Conservation (phyloP, 108 stramenopile genomes). For the Cyclostephanos tholiformis region DNA sequence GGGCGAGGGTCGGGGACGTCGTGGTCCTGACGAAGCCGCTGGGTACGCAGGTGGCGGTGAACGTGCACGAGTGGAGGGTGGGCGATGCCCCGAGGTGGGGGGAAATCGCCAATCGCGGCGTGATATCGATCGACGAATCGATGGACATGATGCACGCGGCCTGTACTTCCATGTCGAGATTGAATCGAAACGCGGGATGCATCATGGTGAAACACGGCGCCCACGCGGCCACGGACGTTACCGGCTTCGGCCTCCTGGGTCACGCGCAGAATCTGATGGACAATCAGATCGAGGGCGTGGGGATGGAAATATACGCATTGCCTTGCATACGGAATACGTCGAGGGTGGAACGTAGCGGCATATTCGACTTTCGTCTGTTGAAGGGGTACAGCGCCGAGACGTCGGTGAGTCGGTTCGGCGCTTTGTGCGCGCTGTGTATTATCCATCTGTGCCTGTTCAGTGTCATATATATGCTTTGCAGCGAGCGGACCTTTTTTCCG, state of each 20-base stretch:
- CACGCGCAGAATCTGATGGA: conserved; percentile 87
- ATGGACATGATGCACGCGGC: conserved; percentile 85
- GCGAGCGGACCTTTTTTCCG: too few relatives aligned
- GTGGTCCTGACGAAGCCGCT: conserved; percentile 85
- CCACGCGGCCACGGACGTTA: conserved; percentile 83
- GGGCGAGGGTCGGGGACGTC: conserved; percentile 72
- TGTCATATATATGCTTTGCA: too few relatives aligned
- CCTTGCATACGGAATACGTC: conserved; percentile 69
- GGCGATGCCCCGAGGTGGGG: conserved; percentile 33
- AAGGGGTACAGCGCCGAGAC: conserved; percentile 85
- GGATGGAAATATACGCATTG: conserved; percentile 77
- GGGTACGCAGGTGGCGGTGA: conserved; percentile 88
- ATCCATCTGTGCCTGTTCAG: too few relatives aligned
- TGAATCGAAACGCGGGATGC: conserved; percentile 67
- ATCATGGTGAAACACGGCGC: conserved; percentile 75
- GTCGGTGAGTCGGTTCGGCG: conserved; percentile 18
- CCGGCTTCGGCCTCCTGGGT: conserved; percentile 85
- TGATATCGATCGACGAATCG: conserved; percentile 37
- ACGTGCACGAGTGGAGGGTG: conserved; percentile 83
- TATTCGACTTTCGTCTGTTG: conserved; percentile 73
- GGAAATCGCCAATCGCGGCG: conserved; percentile 26
- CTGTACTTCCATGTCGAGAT: conserved; percentile 75
- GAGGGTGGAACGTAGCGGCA: conserved; percentile 59
- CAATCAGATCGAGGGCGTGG: conserved; percentile 68
- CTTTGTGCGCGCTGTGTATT: too few relatives aligned